These are phyloP conservation scores for Acanthamoeba sp. DNA, from an alignment of 208 protist genomes.

Conservation along the genomic window DNA sequence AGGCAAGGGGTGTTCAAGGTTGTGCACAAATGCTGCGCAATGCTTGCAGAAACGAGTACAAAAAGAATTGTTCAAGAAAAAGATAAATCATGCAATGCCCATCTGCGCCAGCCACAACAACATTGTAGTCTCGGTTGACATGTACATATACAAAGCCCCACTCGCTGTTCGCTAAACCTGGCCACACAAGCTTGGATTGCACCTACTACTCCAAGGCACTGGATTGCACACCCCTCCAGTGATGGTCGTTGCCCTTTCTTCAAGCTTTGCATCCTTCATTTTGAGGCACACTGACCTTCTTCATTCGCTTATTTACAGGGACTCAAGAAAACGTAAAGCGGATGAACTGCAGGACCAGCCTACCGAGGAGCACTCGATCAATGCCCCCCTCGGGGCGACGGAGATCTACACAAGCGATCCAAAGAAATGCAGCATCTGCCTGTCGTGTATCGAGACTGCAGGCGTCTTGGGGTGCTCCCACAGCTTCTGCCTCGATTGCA, in stretches of 20 bases:
- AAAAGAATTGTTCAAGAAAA: too few species aligned
- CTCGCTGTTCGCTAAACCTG: not conserved
- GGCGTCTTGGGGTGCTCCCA: not conserved
- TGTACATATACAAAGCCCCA: not conserved
- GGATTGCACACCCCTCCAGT: conserved; percentile 38
- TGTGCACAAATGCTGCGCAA: too few species aligned
- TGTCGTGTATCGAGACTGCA: not conserved
- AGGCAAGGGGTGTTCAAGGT: too few species aligned
- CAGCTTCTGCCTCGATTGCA: conserved; percentile 44
- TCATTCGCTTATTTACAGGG: not conserved
- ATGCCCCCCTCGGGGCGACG: too few species aligned
- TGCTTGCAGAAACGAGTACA: too few species aligned
- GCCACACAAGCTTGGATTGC: conserved; percentile 19
- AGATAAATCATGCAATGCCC: too few species aligned
- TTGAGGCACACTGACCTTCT: not conserved
- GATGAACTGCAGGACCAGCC: not conserved
- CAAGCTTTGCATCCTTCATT: too few species aligned
- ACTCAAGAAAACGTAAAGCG: not conserved
- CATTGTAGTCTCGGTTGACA: not conserved
- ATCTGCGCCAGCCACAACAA: too few species aligned
- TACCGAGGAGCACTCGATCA: too few species aligned
- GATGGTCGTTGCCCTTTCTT: not conserved
- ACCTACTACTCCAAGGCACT: conserved; percentile 36
- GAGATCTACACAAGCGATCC: not conserved
- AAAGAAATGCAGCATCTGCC: conserved; percentile 5